Conservation (phyloP, 768 basidiomycete species). For the Termitomyces sp. region DNA sequence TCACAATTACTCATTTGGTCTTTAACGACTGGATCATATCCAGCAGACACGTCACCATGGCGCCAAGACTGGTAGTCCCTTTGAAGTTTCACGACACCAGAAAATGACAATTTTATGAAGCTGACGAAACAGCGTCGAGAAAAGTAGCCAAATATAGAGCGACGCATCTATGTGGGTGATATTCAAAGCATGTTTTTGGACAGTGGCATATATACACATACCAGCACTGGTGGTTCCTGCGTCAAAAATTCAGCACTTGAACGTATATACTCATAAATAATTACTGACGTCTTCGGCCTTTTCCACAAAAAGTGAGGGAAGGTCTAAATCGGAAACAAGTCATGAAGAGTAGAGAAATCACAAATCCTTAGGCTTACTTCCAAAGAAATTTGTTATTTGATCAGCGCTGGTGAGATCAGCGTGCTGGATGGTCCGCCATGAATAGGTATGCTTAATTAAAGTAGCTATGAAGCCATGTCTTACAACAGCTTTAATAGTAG, state of each 20-base stretch:
- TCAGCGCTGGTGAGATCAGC: conserved; percentile 47
- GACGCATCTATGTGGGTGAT: conserved; percentile 43
- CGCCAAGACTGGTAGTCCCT: conserved; percentile 65
- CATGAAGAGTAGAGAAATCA: conserved; percentile 8
- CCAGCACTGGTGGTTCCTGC: conserved; percentile 28
- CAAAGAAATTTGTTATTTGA: conserved; percentile 60
- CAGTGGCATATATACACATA: conserved; percentile 16
- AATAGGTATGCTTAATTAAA: background rate
- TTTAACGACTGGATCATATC: conserved; percentile 44
- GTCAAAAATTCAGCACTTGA: background rate
- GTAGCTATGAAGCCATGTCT: background rate
- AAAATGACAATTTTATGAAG: conserved; percentile 72
- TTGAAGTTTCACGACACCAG: conserved; percentile 61
- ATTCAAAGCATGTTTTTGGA: background rate
- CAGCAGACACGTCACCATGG: conserved; percentile 37
- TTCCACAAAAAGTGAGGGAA: conserved; percentile 54
- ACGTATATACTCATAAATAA: background rate
- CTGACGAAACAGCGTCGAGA: conserved; percentile 71
- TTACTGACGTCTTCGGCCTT: conserved; percentile 46
- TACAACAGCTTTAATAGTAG: conserved; percentile 36
- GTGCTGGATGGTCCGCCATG: conserved; percentile 27
- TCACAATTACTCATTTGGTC: conserved; percentile 46
- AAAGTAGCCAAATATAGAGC: conserved; percentile 80
- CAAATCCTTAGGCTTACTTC: conserved; percentile 23
- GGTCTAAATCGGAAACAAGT: conserved; percentile 27